Conservation (phyloP, 2,329 filamentous ascomycete species). For the Zopfia rhizophila region DNA sequence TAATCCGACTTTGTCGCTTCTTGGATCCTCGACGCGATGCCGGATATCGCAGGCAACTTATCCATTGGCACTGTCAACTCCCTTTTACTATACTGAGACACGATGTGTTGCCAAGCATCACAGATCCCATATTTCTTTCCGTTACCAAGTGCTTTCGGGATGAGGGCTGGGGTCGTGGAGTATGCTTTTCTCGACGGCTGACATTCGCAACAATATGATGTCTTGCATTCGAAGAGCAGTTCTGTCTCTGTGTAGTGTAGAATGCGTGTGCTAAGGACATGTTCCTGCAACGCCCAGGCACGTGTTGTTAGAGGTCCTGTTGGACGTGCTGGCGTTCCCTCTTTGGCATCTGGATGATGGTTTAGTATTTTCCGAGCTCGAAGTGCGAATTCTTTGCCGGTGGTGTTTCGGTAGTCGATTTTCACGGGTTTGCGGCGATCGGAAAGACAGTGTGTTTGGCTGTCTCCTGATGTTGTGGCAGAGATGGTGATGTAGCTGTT, state of each 20-base stretch:
- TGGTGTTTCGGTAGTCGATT: slow-evolving; percentile 38
- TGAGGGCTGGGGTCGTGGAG: slow-evolving; percentile 42
- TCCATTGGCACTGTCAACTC: slow-evolving; percentile 39
- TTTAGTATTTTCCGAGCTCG: slow-evolving; percentile 37
- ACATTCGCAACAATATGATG: slow-evolving; percentile 46
- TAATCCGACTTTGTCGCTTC: slow-evolving; percentile 41
- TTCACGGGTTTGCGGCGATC: slow-evolving; percentile 40
- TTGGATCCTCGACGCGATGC: slow-evolving; percentile 44
- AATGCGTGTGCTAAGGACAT: slow-evolving; percentile 43
- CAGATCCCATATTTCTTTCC: slow-evolving; percentile 32
- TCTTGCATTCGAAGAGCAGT: slow-evolving; percentile 48
- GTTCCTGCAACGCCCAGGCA: slow-evolving; percentile 48
- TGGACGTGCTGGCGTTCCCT: slow-evolving; percentile 35
- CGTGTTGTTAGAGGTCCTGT: slow-evolving; percentile 38
- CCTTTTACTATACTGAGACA: slow-evolving; percentile 41
- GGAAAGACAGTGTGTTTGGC: slow-evolving; percentile 30
- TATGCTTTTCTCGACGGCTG: slow-evolving; percentile 37
- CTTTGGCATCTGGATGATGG: slow-evolving; percentile 39
- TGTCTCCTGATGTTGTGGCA: slow-evolving; percentile 37
- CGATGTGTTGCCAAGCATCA: slow-evolving; percentile 45
- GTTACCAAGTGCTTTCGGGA: slow-evolving; percentile 43
- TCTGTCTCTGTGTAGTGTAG: slow-evolving; percentile 47
- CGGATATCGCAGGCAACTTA: slow-evolving; percentile 47
- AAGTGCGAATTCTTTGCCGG: slow-evolving; percentile 34
- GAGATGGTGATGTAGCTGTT: slow-evolving; percentile 46